Base-by-base conservation (phyloP, 441 rosid species). In the Pelargonium myrrhifolium region DNA sequence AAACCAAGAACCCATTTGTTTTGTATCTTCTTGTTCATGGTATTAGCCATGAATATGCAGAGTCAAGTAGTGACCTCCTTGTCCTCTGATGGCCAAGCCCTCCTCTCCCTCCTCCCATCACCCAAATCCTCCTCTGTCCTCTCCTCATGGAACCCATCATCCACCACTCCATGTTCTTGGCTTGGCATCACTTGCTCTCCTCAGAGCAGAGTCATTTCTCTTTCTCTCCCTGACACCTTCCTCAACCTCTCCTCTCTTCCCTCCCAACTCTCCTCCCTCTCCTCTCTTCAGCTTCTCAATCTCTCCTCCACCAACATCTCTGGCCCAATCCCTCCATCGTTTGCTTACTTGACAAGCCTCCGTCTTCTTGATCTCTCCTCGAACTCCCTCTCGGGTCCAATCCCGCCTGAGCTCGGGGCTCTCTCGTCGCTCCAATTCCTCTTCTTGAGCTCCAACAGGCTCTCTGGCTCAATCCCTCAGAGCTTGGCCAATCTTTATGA, bases 321-420 rank as follows among this genome's bases (percentile, higher is more conserved):
- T 39, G 98, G 98, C 31, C 21, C 81, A 37, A 90, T 93, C 80
- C 97, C 97, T 73, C 76, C 93, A 72, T 83, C 94, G 0, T 82
- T 88, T 58, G 96, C 96, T 61, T 79, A 73, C 64, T 87, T 93
- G 31, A 78, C 80, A 21, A 78, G 77, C 61, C 88, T 93, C 51
- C 84, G 86, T 75, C 94, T 90, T 40, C 75, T 93, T 2, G 98
- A 93, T 88, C 88, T 93, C 69, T 93, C 98, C 69, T 89, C 90
- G 3, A 93, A 93, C 94, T 77, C 96, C 68, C 89, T 93, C 67
- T 71, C 81, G 0, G 97, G 97, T 22, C 22, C 86, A 62, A 82
- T 93, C 58, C 94, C 98, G 12, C 76, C 66, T 56, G 86, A 87
- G 78, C 85, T 93, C 8, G 94, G 97, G 60, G 85, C 70, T 3